Evolutionary conservation across 352 stramenopile genomes (phyloP).

Genomic region (Thalassiosira hispida): DNA sequence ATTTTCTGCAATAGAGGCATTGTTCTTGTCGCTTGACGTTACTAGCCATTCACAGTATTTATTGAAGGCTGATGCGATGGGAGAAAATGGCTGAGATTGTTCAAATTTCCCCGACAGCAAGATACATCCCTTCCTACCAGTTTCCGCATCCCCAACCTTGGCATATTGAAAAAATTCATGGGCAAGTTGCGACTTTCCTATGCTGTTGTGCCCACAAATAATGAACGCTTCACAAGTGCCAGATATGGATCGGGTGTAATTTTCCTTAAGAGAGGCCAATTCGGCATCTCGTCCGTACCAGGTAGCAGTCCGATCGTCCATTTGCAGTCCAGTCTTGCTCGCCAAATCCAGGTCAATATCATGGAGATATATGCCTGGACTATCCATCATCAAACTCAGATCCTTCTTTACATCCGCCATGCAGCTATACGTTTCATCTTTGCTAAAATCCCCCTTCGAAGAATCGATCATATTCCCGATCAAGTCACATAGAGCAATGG

Average conservation of each 20-base stretch:
- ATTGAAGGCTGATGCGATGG: constrained; percentile 20
- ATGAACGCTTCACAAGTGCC: constrained; percentile 7
- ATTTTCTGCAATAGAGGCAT: not conserved
- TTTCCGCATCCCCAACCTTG: not conserved
- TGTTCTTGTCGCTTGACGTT: not conserved
- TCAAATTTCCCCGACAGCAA: constrained; percentile 37
- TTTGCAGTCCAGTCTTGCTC: constrained; percentile 12
- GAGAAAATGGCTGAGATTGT: constrained; percentile 20
- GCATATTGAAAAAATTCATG: constrained; percentile 7
- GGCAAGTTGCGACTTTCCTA: constrained; percentile 20
- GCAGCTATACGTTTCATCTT: constrained; percentile 25
- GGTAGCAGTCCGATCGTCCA: constrained; percentile 4
- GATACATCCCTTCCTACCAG: constrained; percentile 1
- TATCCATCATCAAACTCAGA: constrained; percentile 38
- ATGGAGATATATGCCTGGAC: constrained; percentile 22
- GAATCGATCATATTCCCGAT: constrained; percentile 43
- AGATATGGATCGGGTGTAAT: constrained; percentile 17
- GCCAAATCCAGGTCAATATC: constrained; percentile 22
- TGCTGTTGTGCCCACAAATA: constrained; percentile 22
- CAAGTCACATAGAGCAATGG: constrained; percentile 29
- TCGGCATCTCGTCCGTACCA: constrained; percentile 25
- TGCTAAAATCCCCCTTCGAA: constrained; percentile 25
- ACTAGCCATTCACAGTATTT: constrained; percentile 21
- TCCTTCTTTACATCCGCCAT: constrained; percentile 32
- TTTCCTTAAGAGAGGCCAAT: constrained; percentile 6